A percentile compares a stretch with the other conserved stretches of the same genome.
phyloP scores from a whole-genome alignment of 2,329 filamentous ascomycete genomes.

The Pestalotiopsis sp. region DNA sequence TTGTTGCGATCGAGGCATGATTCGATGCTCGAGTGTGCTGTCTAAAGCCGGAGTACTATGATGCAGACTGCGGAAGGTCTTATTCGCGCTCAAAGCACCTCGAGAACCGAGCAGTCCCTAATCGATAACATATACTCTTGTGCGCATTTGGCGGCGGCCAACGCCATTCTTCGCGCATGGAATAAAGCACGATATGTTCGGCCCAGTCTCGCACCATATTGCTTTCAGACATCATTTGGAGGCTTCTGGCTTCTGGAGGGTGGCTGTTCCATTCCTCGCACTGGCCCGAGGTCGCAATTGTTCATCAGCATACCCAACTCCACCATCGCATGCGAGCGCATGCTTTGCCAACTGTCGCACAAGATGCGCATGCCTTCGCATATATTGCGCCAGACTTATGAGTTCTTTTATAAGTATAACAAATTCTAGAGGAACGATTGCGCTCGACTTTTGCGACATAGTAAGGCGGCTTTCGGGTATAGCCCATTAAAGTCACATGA shows the following conservation, averaged over 20 bases:
- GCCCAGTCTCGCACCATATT: not conserved
- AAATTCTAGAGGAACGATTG: not conserved
- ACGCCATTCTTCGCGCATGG: not conserved
- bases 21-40: conserved; percentile 1
- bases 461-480: not conserved
- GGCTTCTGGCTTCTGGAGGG: not conserved
- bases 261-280: not conserved
- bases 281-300: not conserved
- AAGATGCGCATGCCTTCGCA: not conserved
- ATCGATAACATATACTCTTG: not conserved
- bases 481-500: not conserved
- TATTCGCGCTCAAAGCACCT: not conserved
- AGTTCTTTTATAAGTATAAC: not conserved
- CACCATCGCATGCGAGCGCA: not conserved
- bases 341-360: not conserved
- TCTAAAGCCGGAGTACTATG: not conserved
- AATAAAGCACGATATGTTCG: not conserved
- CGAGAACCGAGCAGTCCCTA: not conserved
- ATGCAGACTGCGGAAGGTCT: not conserved
- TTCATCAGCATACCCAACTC: not conserved
- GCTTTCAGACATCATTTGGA: not conserved
- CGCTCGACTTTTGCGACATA: not conserved
- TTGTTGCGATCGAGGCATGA: not conserved
- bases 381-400: not conserved
- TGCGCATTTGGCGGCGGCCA: not conserved